Evolutionary conservation across 2,329 filamentous ascomycete species (phyloP).

Genomic region (Colletotrichum tofieldiae): DNA sequence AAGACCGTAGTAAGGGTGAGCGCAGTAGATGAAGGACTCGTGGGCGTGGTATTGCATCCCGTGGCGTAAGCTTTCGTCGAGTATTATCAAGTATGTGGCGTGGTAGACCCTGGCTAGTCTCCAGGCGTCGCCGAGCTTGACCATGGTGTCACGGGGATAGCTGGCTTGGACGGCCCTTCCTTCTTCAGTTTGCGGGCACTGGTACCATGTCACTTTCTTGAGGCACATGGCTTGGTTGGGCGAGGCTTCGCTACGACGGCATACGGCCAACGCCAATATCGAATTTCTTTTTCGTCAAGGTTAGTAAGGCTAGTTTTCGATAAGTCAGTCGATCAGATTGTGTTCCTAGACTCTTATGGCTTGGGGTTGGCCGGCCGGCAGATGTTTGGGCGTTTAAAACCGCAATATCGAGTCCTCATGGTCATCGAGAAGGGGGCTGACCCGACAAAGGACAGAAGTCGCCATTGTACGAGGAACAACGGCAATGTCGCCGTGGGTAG

Average conservation of each 20-base stretch:
- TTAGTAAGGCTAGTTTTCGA: neutral
- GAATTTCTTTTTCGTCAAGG: neutral
- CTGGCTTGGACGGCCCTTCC: neutral
- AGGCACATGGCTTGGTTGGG: neutral
- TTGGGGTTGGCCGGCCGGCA: neutral
- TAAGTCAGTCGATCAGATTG: neutral
- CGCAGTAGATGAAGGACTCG: slow-evolving; percentile 8
- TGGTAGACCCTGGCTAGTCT: slow-evolving; percentile 3
- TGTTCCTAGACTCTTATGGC: neutral
- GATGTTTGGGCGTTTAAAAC: neutral
- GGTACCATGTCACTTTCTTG: slow-evolving; percentile 9
- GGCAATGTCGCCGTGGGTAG: too few species aligned
- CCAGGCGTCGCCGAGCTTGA: slow-evolving; percentile 12
- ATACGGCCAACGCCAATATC: neutral
- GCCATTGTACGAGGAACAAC: neutral
- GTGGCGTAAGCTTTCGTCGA: neutral
- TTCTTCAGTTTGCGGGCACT: slow-evolving; percentile 4
- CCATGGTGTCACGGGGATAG: neutral
- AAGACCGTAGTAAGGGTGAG: slow-evolving; percentile 11
- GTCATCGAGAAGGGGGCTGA: neutral
- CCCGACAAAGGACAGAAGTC: neutral
- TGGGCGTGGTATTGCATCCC: slow-evolving; percentile 16
- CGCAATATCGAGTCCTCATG: neutral
- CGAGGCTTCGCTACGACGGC: neutral
- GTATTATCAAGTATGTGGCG: neutral